A percentile compares a stretch with the other conserved stretches of the same genome.
phyloP scores from a whole-genome alignment of 441 rosid genomes.

The Kokia cookei region DNA sequence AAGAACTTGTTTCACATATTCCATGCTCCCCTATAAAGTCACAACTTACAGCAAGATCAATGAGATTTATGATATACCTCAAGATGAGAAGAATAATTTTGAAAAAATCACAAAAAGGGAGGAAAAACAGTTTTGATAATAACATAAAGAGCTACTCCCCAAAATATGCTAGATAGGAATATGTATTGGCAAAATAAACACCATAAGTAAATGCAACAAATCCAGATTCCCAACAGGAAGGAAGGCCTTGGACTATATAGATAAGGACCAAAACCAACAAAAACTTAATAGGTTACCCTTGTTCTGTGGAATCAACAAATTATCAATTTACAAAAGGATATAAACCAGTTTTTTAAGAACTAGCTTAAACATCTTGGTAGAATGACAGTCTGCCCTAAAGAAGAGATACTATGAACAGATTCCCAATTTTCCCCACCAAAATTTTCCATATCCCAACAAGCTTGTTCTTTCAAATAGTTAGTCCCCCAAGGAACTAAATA shows the following conservation, averaged over 20 bases:
- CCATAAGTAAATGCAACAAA: neutral
- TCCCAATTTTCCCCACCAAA: neutral
- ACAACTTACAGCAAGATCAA: neutral
- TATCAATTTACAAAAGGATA: neutral
- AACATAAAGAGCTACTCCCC: neutral
- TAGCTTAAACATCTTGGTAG: neutral
- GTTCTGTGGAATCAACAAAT: neutral
- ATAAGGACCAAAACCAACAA: neutral
- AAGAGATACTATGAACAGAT: neutral
- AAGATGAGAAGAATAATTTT: neutral
- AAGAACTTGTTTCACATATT: neutral
- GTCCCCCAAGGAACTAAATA: neutral
- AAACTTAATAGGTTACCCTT: neutral
- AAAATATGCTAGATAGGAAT: neutral
- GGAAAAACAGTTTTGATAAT: neutral
- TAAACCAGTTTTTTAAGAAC: neutral
- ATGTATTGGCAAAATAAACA: neutral
- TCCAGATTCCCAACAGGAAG: neutral
- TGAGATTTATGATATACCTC: neutral
- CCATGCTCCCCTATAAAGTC: neutral
- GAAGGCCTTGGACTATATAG: neutral
- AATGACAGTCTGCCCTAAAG: neutral
- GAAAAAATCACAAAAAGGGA: neutral
- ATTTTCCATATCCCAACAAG: neutral
- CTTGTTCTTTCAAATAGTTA: constrained; percentile 1